A percentile compares a stretch with the other conserved stretches of the same genome.
Evolutionary conservation across 2,329 filamentous ascomycete genomes (phyloP).

Genomic region (Aspergillus costaricaensis): DNA sequence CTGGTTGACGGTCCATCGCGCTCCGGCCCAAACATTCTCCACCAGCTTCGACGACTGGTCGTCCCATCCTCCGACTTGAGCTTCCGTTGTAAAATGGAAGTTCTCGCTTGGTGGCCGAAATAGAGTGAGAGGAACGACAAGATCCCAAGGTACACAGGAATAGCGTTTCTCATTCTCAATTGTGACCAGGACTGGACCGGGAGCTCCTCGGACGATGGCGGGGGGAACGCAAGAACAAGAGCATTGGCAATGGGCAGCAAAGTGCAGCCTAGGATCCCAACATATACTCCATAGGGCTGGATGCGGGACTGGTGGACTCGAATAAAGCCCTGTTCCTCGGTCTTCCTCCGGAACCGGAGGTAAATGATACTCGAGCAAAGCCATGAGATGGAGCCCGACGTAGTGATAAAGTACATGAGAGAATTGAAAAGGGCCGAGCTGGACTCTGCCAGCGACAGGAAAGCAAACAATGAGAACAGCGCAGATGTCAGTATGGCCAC

Average conservation of each 20-base stretch:
- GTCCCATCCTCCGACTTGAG: neutral
- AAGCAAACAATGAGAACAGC: slow-evolving; percentile 63
- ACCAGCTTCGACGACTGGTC: neutral
- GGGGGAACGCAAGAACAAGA: slow-evolving; percentile 3
- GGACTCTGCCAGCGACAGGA: slow-evolving; percentile 63
- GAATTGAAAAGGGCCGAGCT: slow-evolving; percentile 67
- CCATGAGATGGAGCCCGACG: slow-evolving; percentile 71
- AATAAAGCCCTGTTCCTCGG: neutral
- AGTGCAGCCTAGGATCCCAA: neutral
- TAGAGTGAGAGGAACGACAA: neutral
- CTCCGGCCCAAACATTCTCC: neutral
- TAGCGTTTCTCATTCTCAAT: slow-evolving; percentile 2
- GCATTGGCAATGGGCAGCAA: slow-evolving; percentile 2
- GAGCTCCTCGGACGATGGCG: neutral
- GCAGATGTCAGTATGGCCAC: slow-evolving; percentile 58
- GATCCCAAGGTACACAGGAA: slow-evolving; percentile 6
- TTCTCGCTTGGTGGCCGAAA: neutral
- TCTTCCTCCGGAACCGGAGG: slow-evolving; percentile 38
- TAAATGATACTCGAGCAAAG: slow-evolving; percentile 61
- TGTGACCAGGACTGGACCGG: neutral
- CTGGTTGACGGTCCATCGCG: neutral
- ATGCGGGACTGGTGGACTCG: slow-evolving; percentile 5
- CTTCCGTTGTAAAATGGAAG: neutral
- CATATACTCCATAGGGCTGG: slow-evolving; percentile 4
- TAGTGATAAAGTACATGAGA: slow-evolving; percentile 68